A percentile compares a stretch with the other conserved stretches of the same genome.
Evolutionary conservation across 331 rosid genomes (phyloP).

Genomic region (Telfairia occidentalis): DNA sequence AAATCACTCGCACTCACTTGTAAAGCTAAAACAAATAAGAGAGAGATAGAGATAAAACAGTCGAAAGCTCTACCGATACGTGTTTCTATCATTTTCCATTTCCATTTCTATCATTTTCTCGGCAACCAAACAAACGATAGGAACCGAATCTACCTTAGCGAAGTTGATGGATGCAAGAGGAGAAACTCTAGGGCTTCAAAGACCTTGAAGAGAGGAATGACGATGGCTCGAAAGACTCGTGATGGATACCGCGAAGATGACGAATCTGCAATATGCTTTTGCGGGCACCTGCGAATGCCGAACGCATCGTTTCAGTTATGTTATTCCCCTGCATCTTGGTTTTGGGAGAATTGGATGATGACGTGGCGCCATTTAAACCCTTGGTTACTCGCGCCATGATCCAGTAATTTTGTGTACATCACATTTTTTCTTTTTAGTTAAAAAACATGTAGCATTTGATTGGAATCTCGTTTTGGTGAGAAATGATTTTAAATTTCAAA

Average conservation of each 20-base stretch:
- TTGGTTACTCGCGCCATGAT: background rate
- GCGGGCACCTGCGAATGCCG: background rate
- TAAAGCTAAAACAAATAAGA: background rate
- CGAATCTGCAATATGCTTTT: background rate
- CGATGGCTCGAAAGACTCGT: background rate
- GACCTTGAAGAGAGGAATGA: background rate
- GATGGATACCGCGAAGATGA: background rate
- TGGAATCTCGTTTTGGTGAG: too few relatives aligned
- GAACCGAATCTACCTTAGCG: background rate
- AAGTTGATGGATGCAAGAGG: conserved; percentile 6
- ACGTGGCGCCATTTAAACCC: background rate
- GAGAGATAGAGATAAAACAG: background rate
- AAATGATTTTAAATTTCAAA: too few relatives aligned
- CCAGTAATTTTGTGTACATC: background rate
- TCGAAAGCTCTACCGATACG: background rate
- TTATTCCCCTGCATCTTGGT: background rate
- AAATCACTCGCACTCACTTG: background rate
- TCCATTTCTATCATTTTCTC: background rate
- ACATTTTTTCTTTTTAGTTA: too few relatives aligned
- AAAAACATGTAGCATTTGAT: too few relatives aligned
- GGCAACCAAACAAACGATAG: background rate
- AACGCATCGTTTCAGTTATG: background rate
- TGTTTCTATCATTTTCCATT: background rate
- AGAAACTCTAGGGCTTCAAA: conserved; percentile 6
- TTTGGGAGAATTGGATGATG: background rate